A percentile compares a stretch with the other conserved stretches of the same genome.
Evolutionary conservation across 768 basidiomycete species (phyloP).

Genomic region (Amanita pseudoporphyria): DNA sequence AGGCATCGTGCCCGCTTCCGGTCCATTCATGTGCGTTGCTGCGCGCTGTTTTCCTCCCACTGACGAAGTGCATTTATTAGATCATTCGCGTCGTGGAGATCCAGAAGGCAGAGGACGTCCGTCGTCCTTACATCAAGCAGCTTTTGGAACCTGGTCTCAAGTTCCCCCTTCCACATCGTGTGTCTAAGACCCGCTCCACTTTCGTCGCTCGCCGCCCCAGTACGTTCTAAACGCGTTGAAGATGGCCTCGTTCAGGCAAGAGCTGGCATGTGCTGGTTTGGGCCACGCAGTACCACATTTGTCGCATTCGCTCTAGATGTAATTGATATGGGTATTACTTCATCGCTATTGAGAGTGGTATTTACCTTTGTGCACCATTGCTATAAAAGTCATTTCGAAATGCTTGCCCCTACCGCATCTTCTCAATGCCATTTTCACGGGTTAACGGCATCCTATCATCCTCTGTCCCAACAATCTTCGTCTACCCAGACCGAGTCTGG

Average conservation of each 20-base stretch:
- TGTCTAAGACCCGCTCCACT: conserved; percentile 66
- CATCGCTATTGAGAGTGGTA: too few species aligned
- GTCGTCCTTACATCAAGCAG: conserved; percentile 98
- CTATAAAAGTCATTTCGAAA: too few species aligned
- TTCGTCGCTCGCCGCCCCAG: conserved; percentile 72
- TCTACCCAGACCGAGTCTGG: conserved; percentile 23
- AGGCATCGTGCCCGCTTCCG: conserved; percentile 99
- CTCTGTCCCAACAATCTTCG: conserved; percentile 17
- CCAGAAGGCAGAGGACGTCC: conserved; percentile 82
- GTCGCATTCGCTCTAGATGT: too few species aligned
- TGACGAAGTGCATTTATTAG: conserved; percentile 26
- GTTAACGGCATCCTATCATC: conserved; percentile 16
- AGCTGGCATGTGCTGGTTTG: not conserved
- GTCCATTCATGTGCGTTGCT: conserved; percentile 80
- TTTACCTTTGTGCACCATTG: too few species aligned
- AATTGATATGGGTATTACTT: too few species aligned
- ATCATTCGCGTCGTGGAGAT: conserved; percentile 97
- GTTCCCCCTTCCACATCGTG: conserved; percentile 95
- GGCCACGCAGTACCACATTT: too few species aligned
- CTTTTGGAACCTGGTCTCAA: conserved; percentile 82
- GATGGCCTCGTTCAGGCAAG: not conserved
- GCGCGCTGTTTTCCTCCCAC: not conserved
- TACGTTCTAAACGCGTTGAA: conserved; percentile 43
- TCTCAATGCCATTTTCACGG: conserved; percentile 25
- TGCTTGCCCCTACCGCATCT: conserved; percentile 26